A percentile compares a stretch with the other conserved stretches of the same genome.
phyloP scores from a whole-genome alignment of 768 basidiomycete genomes.

The Rhizopogon vinicolor region DNA sequence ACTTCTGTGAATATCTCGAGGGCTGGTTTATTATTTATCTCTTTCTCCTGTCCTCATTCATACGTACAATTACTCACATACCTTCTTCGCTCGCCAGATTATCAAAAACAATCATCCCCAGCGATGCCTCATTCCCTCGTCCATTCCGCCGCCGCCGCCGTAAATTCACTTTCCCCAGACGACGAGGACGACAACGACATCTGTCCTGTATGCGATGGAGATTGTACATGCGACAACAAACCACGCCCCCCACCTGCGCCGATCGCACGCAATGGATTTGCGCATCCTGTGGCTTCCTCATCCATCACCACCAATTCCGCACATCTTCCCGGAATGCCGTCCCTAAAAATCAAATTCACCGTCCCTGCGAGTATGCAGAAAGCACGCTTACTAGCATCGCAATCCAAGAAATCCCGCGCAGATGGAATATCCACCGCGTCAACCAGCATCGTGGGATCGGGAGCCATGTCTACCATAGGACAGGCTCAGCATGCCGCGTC shows the following conservation, averaged over 20 bases:
- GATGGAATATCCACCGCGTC: constrained; percentile 27
- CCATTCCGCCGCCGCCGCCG: constrained; percentile 55
- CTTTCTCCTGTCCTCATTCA: constrained; percentile 9
- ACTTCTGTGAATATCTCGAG: constrained; percentile 20
- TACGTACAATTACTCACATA: constrained; percentile 15
- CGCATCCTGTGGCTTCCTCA: constrained; percentile 33
- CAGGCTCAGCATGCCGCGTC: constrained; percentile 6
- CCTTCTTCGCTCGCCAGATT: constrained; percentile 23
- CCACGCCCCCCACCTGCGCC: constrained; percentile 28
- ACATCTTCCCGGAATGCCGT: constrained; percentile 22
- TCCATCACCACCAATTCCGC: constrained; percentile 32
- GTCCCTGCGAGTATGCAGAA: constrained; percentile 53
- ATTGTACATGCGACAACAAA: constrained; percentile 71
- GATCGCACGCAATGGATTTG: constrained; percentile 27
- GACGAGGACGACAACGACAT: constrained; percentile 85
- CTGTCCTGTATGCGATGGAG: constrained; percentile 87
- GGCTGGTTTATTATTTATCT: constrained; percentile 18
- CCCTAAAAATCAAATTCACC: constrained; percentile 71
- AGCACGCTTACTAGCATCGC: constrained; percentile 23
- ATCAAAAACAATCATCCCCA: constrained; percentile 48
- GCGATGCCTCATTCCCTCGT: constrained; percentile 66
- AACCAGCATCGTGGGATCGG: constrained; percentile 32
- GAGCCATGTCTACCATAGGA: constrained; percentile 10
- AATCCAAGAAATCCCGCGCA: constrained; percentile 23
- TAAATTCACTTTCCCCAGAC: constrained; percentile 32